These are phyloP conservation scores for Novymonas esmeraldas DNA, from an alignment of 208 protist species.

Conservation along the genomic window DNA sequence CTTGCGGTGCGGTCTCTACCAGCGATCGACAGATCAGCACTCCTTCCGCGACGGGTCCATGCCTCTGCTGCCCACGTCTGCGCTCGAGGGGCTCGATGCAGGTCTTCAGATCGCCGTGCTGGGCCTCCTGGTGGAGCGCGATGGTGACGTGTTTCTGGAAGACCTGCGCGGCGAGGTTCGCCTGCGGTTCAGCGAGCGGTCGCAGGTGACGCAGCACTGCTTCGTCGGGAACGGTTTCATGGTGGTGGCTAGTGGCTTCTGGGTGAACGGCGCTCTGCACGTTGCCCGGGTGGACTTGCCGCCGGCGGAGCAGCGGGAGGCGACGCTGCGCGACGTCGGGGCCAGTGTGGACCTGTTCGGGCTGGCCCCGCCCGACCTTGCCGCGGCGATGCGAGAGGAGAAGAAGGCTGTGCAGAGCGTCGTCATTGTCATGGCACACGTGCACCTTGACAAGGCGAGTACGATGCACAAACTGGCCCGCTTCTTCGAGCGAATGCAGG, in stretches of 20 bases:
- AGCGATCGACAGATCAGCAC: slow-evolving; percentile 53
- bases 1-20: slow-evolving; percentile 80
- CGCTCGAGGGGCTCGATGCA: slow-evolving; percentile 77
- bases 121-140: slow-evolving; percentile 63
- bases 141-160: slow-evolving; percentile 63
- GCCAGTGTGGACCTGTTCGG: slow-evolving; percentile 77
- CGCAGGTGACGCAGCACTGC: slow-evolving; percentile 31
- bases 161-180: slow-evolving; percentile 64
- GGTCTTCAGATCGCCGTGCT: slow-evolving; percentile 66
- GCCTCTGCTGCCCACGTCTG: slow-evolving; percentile 73
- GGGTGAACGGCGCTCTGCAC: slow-evolving; percentile 44
- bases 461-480: slow-evolving; percentile 55
- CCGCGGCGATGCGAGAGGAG: slow-evolving; percentile 50
- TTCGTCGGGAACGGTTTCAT: slow-evolving; percentile 71
- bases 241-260: slow-evolving; percentile 72
- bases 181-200: slow-evolving; percentile 36
- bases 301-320: slow-evolving; percentile 74
- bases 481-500: slow-evolving; percentile 87
- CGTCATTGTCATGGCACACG: slow-evolving; percentile 78
- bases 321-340: slow-evolving; percentile 55
- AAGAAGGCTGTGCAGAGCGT: slow-evolving; percentile 78
- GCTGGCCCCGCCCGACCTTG: slow-evolving; percentile 49
- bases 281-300: slow-evolving; percentile 65
- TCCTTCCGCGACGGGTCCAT: slow-evolving; percentile 18
- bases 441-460: slow-evolving; percentile 73